phyloP scores from a whole-genome alignment of 805 yeast genomes.

The Jamesozyma gamospora region DNA sequence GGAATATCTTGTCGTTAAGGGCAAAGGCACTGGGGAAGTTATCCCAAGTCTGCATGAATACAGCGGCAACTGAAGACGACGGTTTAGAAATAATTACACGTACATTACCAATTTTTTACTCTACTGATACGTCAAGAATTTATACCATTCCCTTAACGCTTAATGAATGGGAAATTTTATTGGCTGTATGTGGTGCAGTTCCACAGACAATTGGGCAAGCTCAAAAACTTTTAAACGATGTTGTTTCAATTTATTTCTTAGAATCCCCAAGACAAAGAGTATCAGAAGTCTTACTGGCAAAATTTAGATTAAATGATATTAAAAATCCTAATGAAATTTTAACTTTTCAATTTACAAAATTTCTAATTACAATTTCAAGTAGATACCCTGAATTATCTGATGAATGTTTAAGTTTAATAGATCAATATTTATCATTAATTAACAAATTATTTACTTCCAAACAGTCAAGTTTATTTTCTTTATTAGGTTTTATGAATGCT shows the following conservation, averaged over 20 bases:
- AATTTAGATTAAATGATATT: conserved; percentile 27
- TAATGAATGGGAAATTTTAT: conserved; percentile 45
- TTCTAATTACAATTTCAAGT: conserved; percentile 20
- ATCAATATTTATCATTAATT: conserved; percentile 17
- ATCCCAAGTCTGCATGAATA: conserved; percentile 10
- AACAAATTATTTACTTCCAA: conserved; percentile 9
- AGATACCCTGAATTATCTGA: conserved; percentile 23
- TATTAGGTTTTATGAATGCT: conserved; percentile 32
- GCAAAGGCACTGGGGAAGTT: conserved; percentile 20
- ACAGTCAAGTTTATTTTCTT: conserved; percentile 24
- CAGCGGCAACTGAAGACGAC: not conserved
- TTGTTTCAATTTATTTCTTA: conserved; percentile 38
- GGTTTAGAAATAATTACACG: conserved; percentile 15
- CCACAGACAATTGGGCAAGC: conserved; percentile 33
- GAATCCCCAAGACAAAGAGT: conserved; percentile 44
- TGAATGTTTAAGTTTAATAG: conserved; percentile 15
- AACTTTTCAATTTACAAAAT: conserved; percentile 28
- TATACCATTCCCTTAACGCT: conserved; percentile 36
- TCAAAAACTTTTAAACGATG: conserved; percentile 29
- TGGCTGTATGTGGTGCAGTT: conserved; percentile 38
- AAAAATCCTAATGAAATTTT: conserved; percentile 33
- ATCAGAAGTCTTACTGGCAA: conserved; percentile 28
- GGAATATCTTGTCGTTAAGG: conserved; percentile 9
- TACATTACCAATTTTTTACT: conserved; percentile 22
- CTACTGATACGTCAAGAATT: conserved; percentile 18